Conservation (phyloP, 768 basidiomycete species). For the Boletus rubroflammeus region DNA sequence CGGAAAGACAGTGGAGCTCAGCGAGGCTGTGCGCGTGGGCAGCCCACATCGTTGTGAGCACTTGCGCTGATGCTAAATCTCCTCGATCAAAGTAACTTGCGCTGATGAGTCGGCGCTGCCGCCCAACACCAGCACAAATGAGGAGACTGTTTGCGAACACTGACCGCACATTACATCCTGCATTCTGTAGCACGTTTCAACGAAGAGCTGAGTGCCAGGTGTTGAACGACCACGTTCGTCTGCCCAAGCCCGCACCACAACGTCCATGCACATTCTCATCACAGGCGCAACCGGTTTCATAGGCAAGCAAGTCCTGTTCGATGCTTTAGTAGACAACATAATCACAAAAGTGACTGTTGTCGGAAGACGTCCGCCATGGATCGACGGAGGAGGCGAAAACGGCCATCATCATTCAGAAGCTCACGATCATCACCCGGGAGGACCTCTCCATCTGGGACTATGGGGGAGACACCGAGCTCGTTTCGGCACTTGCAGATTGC, state of each 20-base stretch:
- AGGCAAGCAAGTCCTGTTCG: conserved; percentile 18
- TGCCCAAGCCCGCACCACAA: background rate
- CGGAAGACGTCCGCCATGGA: conserved; percentile 20
- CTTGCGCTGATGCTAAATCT: no score
- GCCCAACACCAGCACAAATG: no score
- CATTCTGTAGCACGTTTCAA: no score
- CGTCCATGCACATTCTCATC: conserved; percentile 25
- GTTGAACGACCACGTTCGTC: background rate
- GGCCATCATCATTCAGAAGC: conserved; percentile 20
- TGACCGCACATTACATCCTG: no score
- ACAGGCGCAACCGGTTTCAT: conserved; percentile 27
- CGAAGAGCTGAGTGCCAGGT: no score
- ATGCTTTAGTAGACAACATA: conserved; percentile 18
- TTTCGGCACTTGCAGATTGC: conserved; percentile 20
- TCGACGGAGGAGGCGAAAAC: conserved; percentile 16
- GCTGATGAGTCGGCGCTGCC: no score
- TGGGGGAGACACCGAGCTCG: conserved; percentile 23
- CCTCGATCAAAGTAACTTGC: no score
- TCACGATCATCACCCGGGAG: conserved; percentile 21
- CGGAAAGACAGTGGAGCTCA: no score
- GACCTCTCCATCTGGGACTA: conserved; percentile 27
- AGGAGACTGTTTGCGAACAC: no score
- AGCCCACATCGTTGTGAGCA: no score
- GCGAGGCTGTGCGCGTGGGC: no score
- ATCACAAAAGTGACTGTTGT: conserved; percentile 26